Base-by-base conservation (phyloP, 192 early-diverging fungal genomes). In the Linnemannia schmuckeri region DNA sequence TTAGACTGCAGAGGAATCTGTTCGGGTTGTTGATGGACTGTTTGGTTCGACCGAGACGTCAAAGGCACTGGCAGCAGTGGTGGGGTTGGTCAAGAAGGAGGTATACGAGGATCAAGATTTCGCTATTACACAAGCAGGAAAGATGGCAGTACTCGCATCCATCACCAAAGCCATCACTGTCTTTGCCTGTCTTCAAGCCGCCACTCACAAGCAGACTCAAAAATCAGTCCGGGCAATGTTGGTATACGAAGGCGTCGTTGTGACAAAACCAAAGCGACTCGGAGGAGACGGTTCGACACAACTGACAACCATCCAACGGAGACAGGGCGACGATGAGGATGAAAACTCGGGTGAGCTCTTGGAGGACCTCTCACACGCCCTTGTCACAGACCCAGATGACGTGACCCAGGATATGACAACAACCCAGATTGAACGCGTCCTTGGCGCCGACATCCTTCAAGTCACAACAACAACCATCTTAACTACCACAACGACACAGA, bases 11-110 rank as follows among this genome's bases (percentile, higher is more conserved):
- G 96, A 97, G 73, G 97, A 98, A 88, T 95, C 93, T 38, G 97
- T 98, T 20, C 93, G 95, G 2, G 88, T 97, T n/a, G 92, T 99
- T 52, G 98, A 99, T 89, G 97, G 96, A 7, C 82, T 99, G 13
- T 99, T 99, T 91, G 98, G 98, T 33, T 94, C 95, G 4, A 99
- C 96, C 9, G 98, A 99, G 82, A 97, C 98, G 0, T 98, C 97
- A 22, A 92, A 95, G 37, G 96, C 97, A 18, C 88, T 97, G 40
- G 94, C 95, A 2, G 93, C 96, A 30, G 92, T 98, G 66, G 94
- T 98, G 42, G 88, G 94, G 49, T 88, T 98, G 72, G 93, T 96
- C 40, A 93, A 94, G 61, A 90, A 93, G 27, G 97, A 97, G 88
- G 85, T 95, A 7, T 82, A 92, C 73, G 92, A 95, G 18, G 92